Base-by-base conservation (phyloP, 257 asterid species). In the Ballota nigra region DNA sequence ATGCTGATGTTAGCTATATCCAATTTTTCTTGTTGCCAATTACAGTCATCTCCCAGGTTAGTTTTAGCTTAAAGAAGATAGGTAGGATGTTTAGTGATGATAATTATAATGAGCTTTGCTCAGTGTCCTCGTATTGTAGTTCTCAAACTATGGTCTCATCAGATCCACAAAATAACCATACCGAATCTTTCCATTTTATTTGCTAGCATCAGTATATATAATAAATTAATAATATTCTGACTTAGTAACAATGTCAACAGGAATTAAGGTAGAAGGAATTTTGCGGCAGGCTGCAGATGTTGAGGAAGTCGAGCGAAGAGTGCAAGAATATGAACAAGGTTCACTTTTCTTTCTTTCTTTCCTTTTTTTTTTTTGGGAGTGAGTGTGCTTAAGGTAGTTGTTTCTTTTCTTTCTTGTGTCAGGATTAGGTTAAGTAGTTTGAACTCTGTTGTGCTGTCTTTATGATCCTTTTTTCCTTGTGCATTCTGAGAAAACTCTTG, bases 281-380 rank as follows among this genome's bases (percentile, higher is more conserved):
- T 80, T 94, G 77, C 87, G 99, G 57, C 99, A 91, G 74, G 75
- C 97, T 77, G 99, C 99, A 28, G 99, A 94, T 77, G 97, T 91
- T 63, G 99, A 91, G 83, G 99, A 91, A 88, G 99, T 94, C 68
- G 91, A 85, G 11, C 81, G 74, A 68, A 88, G 99, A 87, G 96
- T 94, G 75, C 90, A 88, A 69, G 96, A 92, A 73, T 94, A 94
- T 61, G 99, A 91, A 81, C 97, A 89, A 94, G 99, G 99, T 94
- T n/a, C 55, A 3, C 53, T n/a, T 45, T 45, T 43, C 19, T 43
- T 15, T 45, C 20, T 15, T 15, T 15, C 24, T 20, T 36, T 60
- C 12, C 28, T 41, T 13, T 11, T 62, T n/a, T n/a, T 71, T 56
- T 31, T 61, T 6, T 51, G 68, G 20, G 22, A 52, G 72, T 71